Evolutionary conservation across 2,329 filamentous ascomycete species (phyloP).

Genomic region (Penicillium brevicompactum): DNA sequence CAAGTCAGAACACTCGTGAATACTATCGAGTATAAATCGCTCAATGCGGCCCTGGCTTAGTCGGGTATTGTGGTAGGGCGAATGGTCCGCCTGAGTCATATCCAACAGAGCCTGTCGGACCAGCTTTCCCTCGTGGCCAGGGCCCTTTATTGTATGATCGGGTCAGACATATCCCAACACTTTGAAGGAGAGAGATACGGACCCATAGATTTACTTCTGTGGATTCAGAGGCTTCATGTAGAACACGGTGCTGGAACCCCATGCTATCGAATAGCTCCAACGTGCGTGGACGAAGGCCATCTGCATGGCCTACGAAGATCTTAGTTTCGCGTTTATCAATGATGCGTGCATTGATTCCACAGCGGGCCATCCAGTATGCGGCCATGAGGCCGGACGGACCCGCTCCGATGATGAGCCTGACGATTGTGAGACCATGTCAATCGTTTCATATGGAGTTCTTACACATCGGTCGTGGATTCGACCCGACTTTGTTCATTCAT

Average conservation of each 20-base stretch:
- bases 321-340: constrained; percentile 49
- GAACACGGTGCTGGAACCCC: constrained; percentile 64
- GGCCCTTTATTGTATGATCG: constrained; percentile 8
- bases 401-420: constrained; percentile 50
- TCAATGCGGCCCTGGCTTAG: constrained; percentile 74
- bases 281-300: constrained; percentile 23
- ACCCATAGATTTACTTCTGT: constrained; percentile 62
- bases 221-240: constrained; percentile 69
- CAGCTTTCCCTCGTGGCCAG: constrained; percentile 57
- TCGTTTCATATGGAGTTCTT: background rate
- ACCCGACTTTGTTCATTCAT: background rate
- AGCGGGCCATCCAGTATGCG: constrained; percentile 54
- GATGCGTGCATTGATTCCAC: constrained; percentile 52
- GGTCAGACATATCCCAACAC: constrained; percentile 1
- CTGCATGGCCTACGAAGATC: constrained; percentile 32
- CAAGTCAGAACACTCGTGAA: constrained; percentile 58
- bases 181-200: background rate
- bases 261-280: constrained; percentile 67
- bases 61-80: constrained; percentile 65
- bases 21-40: constrained; percentile 64
- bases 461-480: constrained; percentile 5
- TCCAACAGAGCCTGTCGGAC: constrained; percentile 64
- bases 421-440: background rate
- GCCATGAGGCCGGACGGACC: constrained; percentile 54
- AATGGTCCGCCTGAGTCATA: constrained; percentile 58